Base-by-base conservation (phyloP, 345 rosid species). In the Salix koriyanagi region DNA sequence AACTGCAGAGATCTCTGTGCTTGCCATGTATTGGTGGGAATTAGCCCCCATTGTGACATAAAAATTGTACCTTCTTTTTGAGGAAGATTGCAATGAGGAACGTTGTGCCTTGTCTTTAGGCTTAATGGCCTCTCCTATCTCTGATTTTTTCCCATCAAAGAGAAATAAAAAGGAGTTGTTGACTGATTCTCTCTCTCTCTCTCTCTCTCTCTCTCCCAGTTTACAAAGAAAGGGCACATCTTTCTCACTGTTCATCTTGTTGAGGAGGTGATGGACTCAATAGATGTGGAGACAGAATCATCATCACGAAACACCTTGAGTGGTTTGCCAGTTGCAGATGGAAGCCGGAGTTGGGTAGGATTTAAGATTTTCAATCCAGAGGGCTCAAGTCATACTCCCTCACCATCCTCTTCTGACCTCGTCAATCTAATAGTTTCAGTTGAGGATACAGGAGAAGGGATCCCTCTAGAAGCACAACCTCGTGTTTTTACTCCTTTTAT, bases 381-480 rank as follows among this genome's bases (percentile, higher is more conserved):
- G 73, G 88, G 88, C 44, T 69, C 87, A n/a, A 56, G 32, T 26
- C 41, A 6, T 72, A 41, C 77, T 28, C 70, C 79, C 74, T 79
- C 79, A 15, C 70, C 84, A 64, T 83, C 88, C 67, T 77, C 87
- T 30, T 77, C 87, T 41, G 85, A 88, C 71, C 80, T 81, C 21
- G 69, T 93, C 76, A 88, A 89, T 81, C 79, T 95, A 67, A 88
- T 95, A 4, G 87, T 95, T 61, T 95, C 99, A 6, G 99, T 95
- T 69, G 99, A 95, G 83, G 99, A 95, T 83, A 95, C 99, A 14
- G 99, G 97, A 16, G 87, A 72, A 79, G 99, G 99, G 82, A 95
- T 95, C 82, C 99, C 99, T 75, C 48, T 77, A 19, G 93, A 93
- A 81, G 93, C 96, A 25, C 99, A 93, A 70, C 79, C 97, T 69